Conservation (phyloP, 768 basidiomycete genomes). For the Lentinula detonsa region DNA sequence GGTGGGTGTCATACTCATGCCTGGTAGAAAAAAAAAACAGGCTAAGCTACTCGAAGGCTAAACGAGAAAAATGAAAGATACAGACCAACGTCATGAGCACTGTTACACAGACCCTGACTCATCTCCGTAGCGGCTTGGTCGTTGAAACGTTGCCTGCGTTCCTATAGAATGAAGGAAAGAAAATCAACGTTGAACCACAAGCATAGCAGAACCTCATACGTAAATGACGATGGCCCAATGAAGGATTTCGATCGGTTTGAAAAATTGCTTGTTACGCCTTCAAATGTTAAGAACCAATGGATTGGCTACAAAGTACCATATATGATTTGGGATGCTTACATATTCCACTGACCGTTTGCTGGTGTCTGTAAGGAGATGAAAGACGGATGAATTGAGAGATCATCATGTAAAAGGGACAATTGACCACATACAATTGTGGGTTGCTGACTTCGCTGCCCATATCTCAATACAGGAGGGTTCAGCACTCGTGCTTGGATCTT, state of each 20-base stretch:
- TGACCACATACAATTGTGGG: conserved; percentile 46
- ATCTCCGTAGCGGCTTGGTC: conserved; percentile 44
- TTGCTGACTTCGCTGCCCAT: conserved; percentile 52
- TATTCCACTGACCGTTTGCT: conserved; percentile 72
- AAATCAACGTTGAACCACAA: neutral
- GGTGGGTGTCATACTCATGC: conserved; percentile 47
- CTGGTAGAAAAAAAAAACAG: conserved; percentile 24
- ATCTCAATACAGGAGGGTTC: conserved; percentile 57
- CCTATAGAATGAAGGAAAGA: conserved; percentile 4
- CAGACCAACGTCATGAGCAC: conserved; percentile 22
- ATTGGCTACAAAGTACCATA: neutral
- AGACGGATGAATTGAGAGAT: conserved; percentile 4
- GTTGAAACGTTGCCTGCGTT: conserved; percentile 43
- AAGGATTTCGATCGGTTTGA: conserved; percentile 42
- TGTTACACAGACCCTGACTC: conserved; percentile 45
- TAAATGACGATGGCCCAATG: conserved; percentile 37
- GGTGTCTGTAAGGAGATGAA: conserved; percentile 36
- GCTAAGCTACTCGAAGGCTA: too few relatives aligned
- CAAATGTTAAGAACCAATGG: neutral
- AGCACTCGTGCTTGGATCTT: conserved; percentile 58
- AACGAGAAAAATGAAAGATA: neutral
- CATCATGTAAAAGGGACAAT: neutral
- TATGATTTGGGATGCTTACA: conserved; percentile 34
- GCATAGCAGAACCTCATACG: neutral
- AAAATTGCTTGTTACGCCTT: conserved; percentile 73